Evolutionary conservation across 1,284 basidiomycete species (phyloP).

Genomic region (Gomphus bonarii): DNA sequence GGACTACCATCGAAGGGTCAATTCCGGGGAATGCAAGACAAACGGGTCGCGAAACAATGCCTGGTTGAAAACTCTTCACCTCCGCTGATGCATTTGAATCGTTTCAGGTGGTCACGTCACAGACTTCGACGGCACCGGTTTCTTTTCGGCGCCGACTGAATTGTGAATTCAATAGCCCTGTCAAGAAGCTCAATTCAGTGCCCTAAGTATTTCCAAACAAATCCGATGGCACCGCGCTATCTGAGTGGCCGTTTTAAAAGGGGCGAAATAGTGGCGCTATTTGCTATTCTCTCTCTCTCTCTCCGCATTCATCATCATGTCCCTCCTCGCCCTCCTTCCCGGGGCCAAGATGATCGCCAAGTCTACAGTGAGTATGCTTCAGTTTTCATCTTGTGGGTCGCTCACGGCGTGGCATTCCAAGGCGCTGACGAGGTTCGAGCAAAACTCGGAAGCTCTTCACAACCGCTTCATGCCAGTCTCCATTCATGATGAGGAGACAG

Average conservation of each 20-base stretch:
- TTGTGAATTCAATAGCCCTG: too few species aligned
- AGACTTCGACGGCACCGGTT: neutral
- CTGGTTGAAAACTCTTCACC: too few species aligned
- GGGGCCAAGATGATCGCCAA: constrained; percentile 4
- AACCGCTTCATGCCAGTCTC: constrained; percentile 4
- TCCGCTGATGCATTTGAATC: too few species aligned
- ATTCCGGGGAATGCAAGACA: too few species aligned
- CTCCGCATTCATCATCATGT: neutral
- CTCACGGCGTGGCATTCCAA: neutral
- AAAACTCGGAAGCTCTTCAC: constrained; percentile 4
- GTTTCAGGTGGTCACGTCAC: too few species aligned
- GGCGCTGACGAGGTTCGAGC: neutral
- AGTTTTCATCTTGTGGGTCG: neutral
- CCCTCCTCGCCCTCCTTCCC: constrained; percentile 4
- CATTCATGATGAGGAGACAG: constrained; percentile 1
- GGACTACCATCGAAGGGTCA: too few species aligned
- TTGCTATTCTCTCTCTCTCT: neutral
- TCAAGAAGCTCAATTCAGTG: neutral
- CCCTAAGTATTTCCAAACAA: neutral
- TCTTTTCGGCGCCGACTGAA: neutral
- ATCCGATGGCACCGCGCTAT: neutral
- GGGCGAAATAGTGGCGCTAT: neutral
- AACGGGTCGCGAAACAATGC: too few species aligned
- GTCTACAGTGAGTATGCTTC: neutral
- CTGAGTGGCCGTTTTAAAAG: neutral